Conservation (phyloP, 2,329 filamentous ascomycete species). For the Alternaria sp. region DNA sequence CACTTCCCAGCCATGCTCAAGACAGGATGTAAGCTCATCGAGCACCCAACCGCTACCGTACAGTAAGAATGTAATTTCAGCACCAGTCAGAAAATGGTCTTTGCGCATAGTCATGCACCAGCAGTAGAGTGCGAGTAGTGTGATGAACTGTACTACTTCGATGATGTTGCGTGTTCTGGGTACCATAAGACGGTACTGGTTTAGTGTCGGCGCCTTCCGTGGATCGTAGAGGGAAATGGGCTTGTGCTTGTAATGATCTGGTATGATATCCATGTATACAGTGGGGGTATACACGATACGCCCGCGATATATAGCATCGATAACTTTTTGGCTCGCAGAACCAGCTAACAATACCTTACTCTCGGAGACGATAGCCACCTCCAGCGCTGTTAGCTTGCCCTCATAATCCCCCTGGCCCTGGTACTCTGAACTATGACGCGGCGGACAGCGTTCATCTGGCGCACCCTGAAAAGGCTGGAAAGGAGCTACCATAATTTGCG, state of each 20-base stretch:
- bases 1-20: conserved; percentile 80
- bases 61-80: conserved; percentile 73
- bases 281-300: conserved; percentile 83
- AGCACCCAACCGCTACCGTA: conserved; percentile 82
- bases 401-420: conserved; percentile 59
- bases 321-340: conserved; percentile 81
- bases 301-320: conserved; percentile 83
- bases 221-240: conserved; percentile 84
- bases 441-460: conserved; percentile 69
- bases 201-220: conserved; percentile 75
- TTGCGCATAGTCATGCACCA: conserved; percentile 75
- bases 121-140: conserved; percentile 74
- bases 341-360: conserved; percentile 80
- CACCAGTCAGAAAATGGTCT: conserved; percentile 61
- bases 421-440: conserved; percentile 60
- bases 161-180: conserved; percentile 79
- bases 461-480: conserved; percentile 89
- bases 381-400: conserved; percentile 76
- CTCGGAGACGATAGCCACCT: conserved; percentile 83
- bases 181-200: conserved; percentile 86
- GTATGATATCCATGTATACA: conserved; percentile 82
- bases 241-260: conserved; percentile 84
- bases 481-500: conserved; percentile 81
- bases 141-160: conserved; percentile 76
- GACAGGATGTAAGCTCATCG: conserved; percentile 78